A percentile compares a stretch with the other conserved stretches of the same genome.
Conservation (phyloP, 2,329 filamentous ascomycete genomes). For the Colletotrichum chlorophyti region DNA sequence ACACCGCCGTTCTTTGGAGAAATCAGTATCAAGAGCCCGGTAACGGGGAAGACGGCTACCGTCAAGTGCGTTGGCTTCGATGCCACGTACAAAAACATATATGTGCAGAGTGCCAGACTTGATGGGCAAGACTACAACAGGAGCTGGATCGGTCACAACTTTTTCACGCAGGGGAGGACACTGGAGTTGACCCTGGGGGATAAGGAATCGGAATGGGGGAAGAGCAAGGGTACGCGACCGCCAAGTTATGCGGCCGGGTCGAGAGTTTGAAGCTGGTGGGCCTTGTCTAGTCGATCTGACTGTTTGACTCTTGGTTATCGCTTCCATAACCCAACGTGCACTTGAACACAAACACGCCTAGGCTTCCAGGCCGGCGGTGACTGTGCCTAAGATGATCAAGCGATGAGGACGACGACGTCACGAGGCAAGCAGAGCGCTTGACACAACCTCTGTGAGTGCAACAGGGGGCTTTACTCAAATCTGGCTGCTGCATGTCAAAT, state of each 20-base stretch:
- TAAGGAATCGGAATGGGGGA: constrained; percentile 62
- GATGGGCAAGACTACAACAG: constrained; percentile 60
- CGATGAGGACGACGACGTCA: no score
- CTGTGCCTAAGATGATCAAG: no score
- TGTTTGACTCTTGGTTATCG: no score
- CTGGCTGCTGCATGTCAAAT: no score
- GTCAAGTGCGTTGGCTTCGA: constrained; percentile 65
- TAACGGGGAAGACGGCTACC: constrained; percentile 63
- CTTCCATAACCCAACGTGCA: no score
- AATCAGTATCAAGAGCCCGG: constrained; percentile 55
- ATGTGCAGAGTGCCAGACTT: constrained; percentile 63
- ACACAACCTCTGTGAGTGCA: no score
- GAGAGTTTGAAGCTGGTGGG: neutral
- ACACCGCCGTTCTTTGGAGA: constrained; percentile 67
- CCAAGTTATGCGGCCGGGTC: constrained; percentile 44
- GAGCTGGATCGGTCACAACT: constrained; percentile 68
- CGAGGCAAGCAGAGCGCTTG: no score
- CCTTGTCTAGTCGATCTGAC: no score
- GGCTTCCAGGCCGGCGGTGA: no score
- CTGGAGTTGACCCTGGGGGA: constrained; percentile 60
- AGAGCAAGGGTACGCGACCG: constrained; percentile 53
- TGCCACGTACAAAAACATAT: constrained; percentile 57
- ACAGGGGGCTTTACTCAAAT: no score
- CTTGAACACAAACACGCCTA: no score
- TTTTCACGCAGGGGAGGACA: constrained; percentile 62